Conservation (phyloP, 768 basidiomycete genomes). For the Termitomyces sp. region DNA sequence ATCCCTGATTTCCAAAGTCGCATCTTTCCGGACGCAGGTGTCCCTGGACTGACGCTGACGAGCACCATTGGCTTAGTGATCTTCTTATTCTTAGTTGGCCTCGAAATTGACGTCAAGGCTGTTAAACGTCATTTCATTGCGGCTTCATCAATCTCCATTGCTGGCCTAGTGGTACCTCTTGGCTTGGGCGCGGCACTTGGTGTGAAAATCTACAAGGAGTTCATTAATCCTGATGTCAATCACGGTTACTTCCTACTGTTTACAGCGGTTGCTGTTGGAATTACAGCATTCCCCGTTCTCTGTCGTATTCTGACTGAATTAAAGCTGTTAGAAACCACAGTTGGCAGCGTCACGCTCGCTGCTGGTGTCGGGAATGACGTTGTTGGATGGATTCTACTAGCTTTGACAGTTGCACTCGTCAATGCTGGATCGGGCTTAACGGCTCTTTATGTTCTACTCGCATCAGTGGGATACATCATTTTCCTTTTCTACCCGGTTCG, state of each 20-base stretch:
- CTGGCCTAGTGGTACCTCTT: slow-evolving; percentile 72
- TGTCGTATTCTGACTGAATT: slow-evolving; percentile 82
- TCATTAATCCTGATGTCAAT: slow-evolving; percentile 49
- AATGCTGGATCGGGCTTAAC: slow-evolving; percentile 68
- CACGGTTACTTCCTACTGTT: slow-evolving; percentile 87
- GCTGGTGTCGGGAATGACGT: slow-evolving; percentile 79
- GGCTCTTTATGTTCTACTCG: slow-evolving; percentile 75
- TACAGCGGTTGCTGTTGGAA: slow-evolving; percentile 75
- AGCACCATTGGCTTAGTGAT: slow-evolving; percentile 71
- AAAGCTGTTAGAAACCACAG: slow-evolving; percentile 75
- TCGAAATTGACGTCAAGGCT: slow-evolving; percentile 74
- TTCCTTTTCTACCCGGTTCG: slow-evolving; percentile 62
- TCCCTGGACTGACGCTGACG: slow-evolving; percentile 61
- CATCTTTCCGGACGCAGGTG: slow-evolving; percentile 51
- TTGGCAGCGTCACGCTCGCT: slow-evolving; percentile 75
- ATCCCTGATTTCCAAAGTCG: slow-evolving; percentile 61
- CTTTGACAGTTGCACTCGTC: slow-evolving; percentile 76
- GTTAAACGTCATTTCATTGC: slow-evolving; percentile 57
- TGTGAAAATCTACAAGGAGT: slow-evolving; percentile 68
- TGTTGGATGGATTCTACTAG: slow-evolving; percentile 77
- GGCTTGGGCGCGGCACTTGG: slow-evolving; percentile 74
- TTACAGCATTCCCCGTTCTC: slow-evolving; percentile 78
- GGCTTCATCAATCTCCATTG: slow-evolving; percentile 52
- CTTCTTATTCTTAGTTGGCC: slow-evolving; percentile 81
- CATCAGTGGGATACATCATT: slow-evolving; percentile 54